phyloP scores from a whole-genome alignment of 495 filamentous ascomycete genomes.

The Tuber brumale region DNA sequence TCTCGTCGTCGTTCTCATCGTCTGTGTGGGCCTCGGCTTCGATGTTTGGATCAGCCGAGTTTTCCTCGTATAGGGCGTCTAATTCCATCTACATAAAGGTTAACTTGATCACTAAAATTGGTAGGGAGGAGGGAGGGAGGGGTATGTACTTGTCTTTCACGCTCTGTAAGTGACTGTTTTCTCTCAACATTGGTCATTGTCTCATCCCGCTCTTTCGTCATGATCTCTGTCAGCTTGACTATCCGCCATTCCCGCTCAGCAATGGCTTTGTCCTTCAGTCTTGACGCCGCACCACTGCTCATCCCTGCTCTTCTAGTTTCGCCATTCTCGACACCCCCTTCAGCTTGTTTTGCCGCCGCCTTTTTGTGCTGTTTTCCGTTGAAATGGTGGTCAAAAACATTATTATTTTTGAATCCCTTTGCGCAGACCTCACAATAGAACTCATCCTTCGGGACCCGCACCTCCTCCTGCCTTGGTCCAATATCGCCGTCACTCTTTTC shows the following conservation, averaged over 20 bases:
- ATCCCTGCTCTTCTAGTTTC: constrained; percentile 37
- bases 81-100: constrained; percentile 58
- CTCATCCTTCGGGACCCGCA: constrained; percentile 59
- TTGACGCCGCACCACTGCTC: constrained; percentile 39
- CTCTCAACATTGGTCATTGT: constrained; percentile 90
- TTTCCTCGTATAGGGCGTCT: constrained; percentile 59
- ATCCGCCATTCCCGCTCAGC: constrained; percentile 83
- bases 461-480: constrained; percentile 39
- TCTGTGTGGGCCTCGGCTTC: constrained; percentile 48
- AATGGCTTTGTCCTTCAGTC: constrained; percentile 81
- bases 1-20: constrained; percentile 70
- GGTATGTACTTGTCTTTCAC: constrained; percentile 60
- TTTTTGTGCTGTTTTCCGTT: constrained; percentile 86
- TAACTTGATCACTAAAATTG: neutral
- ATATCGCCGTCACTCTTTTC: constrained; percentile 43
- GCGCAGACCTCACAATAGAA: constrained; percentile 80
- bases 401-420: constrained; percentile 91
- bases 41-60: constrained; percentile 29
- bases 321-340: constrained; percentile 29
- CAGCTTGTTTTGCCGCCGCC: constrained; percentile 57
- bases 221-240: constrained; percentile 64
- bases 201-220: constrained; percentile 72
- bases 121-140: neutral
- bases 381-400: constrained; percentile 85
- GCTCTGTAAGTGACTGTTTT: constrained; percentile 89